Evolutionary conservation across 2,329 filamentous ascomycete species (phyloP), one percentile per base, ranked within the genome.

Genomic region (Aspergillus costaricaensis): DNA sequence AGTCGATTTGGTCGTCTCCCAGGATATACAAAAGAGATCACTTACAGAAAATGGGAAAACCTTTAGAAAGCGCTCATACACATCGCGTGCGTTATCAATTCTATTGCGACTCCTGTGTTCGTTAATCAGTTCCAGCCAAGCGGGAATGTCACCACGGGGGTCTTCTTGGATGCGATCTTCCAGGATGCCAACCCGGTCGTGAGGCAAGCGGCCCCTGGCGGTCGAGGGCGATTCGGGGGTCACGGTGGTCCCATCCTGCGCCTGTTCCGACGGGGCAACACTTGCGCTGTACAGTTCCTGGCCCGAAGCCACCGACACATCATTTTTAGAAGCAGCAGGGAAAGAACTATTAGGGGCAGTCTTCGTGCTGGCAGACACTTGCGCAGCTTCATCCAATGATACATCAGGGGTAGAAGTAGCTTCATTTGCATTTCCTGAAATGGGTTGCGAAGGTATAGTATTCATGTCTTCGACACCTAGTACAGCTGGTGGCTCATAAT

Each of bases 81-180:
- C 86, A 60, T 83, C 86, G 65, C 94, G 87, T 27, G 91, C 86
- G 70, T 94, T 90, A 62, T 96, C 91, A 63, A 93, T 80, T 76
- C 92, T 91, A 77, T 90, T 90, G 70, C 90, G 91, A 70, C 86
- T 88, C 68, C 89, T 89, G 76, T 96, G 87, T 74, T 97, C 92
- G 67, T 86, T 85, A 73, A 99, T 94, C 73, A 99, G 83, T 66
- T 86, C 85, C 70, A 96, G 80, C 95, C 95, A 99, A 32, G 94
- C 92, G 74, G 95, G 91, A 77, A 95, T 86, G 69, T 97, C 93
- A 71, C 94, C 95, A 70, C 92, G 90, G 15, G 94, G 91, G 73
- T 99, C 95, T 72, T 97, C 91, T 74, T 90, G 89, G 75, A 98
- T 90, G 72, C 94, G 88, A 75, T 95, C 91, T 80, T 99, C 94